Percentiles rank a stretch among this genome's conserved stretches.
These are phyloP conservation scores for Tylopilus intermedius DNA, from an alignment of 768 basidiomycete species.

Conservation along the genomic window DNA sequence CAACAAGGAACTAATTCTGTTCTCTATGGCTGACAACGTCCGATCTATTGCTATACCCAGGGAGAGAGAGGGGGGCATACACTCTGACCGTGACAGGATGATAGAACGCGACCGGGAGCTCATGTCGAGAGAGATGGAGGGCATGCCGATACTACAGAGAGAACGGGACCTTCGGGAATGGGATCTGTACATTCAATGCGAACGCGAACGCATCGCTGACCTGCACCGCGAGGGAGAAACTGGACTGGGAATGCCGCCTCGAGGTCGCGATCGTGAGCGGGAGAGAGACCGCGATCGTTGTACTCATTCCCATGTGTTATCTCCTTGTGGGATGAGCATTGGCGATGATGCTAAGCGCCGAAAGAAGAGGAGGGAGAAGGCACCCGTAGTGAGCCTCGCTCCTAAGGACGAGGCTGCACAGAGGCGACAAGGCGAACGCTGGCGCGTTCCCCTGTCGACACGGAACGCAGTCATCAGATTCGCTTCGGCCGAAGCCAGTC, in stretches of 20 bases:
- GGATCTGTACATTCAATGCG: too few species aligned
- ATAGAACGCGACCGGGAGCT: too few species aligned
- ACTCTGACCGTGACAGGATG: too few species aligned
- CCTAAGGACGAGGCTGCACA: constrained; percentile 11
- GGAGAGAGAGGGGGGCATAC: too few species aligned
- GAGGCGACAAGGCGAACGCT: constrained; percentile 7
- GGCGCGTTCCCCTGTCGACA: constrained; percentile 16
- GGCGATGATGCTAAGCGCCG: constrained; percentile 22
- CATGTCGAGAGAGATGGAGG: too few species aligned
- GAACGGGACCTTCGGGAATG: too few species aligned
- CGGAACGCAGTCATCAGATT: constrained; percentile 29
- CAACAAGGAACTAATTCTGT: constrained; percentile 94
- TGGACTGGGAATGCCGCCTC: constrained; percentile 20
- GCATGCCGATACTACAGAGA: too few species aligned
- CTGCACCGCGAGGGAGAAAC: constrained; percentile 18
- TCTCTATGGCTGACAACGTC: constrained; percentile 99
- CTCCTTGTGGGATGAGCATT: constrained; percentile 13
- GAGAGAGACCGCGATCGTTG: constrained; percentile 26
- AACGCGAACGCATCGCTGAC: too few species aligned
- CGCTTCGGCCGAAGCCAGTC: constrained; percentile 14
- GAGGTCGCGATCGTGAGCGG: constrained; percentile 7
- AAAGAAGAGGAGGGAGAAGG: constrained; percentile 29
- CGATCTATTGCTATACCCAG: constrained; percentile 62
- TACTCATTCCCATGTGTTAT: constrained; percentile 23
- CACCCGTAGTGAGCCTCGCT: constrained; percentile 16